These are phyloP conservation scores for Blastobotrys attinorum DNA, from an alignment of 805 yeast species.

Conservation along the genomic window DNA sequence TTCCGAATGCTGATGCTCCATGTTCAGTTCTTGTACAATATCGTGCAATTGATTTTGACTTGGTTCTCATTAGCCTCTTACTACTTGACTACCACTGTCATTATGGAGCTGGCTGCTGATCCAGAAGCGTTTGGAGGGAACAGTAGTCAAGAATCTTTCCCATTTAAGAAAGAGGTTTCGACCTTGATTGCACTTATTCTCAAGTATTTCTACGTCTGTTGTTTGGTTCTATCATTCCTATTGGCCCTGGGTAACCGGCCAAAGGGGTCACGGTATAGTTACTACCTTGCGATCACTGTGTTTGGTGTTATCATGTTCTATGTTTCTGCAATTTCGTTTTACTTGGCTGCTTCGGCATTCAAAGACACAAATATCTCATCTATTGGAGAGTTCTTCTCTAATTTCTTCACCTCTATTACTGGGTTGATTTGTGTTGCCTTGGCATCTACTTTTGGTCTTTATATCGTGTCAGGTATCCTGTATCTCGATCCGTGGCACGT, in stretches of 20 bases:
- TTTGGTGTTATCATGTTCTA: constrained; percentile 57
- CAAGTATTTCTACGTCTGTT: constrained; percentile 48
- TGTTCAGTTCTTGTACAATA: constrained; percentile 48
- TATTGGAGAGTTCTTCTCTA: constrained; percentile 24
- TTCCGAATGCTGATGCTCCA: constrained; percentile 45
- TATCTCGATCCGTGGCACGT: constrained; percentile 64
- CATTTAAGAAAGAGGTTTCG: constrained; percentile 27
- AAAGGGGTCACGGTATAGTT: constrained; percentile 49
- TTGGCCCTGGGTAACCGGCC: constrained; percentile 60
- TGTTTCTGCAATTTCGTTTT: constrained; percentile 50
- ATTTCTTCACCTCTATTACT: constrained; percentile 36
- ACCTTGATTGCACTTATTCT: constrained; percentile 43
- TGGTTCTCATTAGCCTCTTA: constrained; percentile 62
- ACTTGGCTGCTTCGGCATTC: constrained; percentile 48
- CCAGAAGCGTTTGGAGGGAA: constrained; percentile 37
- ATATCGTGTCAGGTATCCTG: constrained; percentile 48
- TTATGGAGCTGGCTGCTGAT: constrained; percentile 40
- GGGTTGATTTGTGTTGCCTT: constrained; percentile 54
- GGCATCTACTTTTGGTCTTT: constrained; percentile 52
- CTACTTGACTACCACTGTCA: constrained; percentile 54
- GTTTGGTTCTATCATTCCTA: constrained; percentile 51
- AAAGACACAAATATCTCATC: constrained; percentile 25
- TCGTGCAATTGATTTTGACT: constrained; percentile 45
- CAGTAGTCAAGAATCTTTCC: constrained; percentile 33
- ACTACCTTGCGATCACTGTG: constrained; percentile 43